Evolutionary conservation across 1,139 yeast genomes (phyloP).

Genomic region (Sugiyamaella sp.): DNA sequence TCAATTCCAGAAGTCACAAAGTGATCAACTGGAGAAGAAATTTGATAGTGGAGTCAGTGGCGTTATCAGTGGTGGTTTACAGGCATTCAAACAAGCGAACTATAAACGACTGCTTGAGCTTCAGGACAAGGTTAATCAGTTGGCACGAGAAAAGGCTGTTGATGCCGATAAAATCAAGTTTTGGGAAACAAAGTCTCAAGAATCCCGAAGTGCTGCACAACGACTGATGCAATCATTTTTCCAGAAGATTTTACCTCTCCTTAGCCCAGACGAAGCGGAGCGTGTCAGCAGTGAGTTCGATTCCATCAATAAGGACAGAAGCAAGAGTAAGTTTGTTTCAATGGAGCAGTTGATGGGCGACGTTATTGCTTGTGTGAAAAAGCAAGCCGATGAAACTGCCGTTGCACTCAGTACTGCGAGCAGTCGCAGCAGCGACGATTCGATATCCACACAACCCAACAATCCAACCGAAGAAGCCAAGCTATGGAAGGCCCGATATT

Average conservation of each 20-base stretch:
- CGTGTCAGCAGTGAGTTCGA: slow-evolving; percentile 5
- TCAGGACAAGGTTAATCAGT: slow-evolving; percentile 20
- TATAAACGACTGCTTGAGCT: slow-evolving; percentile 19
- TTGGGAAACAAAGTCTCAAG: slow-evolving; percentile 19
- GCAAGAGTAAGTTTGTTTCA: slow-evolving; percentile 13
- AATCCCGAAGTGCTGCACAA: slow-evolving; percentile 12
- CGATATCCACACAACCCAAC: neutral
- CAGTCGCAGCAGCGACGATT: slow-evolving; percentile 3
- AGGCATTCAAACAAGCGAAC: slow-evolving; percentile 22
- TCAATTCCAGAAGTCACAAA: slow-evolving; percentile 13
- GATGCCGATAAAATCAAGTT: slow-evolving; percentile 22
- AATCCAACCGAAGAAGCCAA: slow-evolving; percentile 17
- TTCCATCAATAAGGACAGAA: slow-evolving; percentile 8
- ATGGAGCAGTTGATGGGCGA: slow-evolving; percentile 20
- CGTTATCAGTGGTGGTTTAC: slow-evolving; percentile 19
- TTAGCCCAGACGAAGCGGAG: slow-evolving; percentile 15
- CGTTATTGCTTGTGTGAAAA: slow-evolving; percentile 9
- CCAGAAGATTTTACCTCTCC: slow-evolving; percentile 6
- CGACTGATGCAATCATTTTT: slow-evolving; percentile 20
- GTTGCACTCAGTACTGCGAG: neutral
- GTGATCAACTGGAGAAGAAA: slow-evolving; percentile 21
- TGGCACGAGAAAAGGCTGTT: slow-evolving; percentile 21
- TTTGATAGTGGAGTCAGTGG: slow-evolving; percentile 13
- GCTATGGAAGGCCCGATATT: slow-evolving; percentile 23
- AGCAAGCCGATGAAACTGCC: neutral